Percentiles rank a stretch among this genome's conserved stretches.
Conservation (phyloP, 495 filamentous ascomycete species). For the Neohortaea acidophila region DNA sequence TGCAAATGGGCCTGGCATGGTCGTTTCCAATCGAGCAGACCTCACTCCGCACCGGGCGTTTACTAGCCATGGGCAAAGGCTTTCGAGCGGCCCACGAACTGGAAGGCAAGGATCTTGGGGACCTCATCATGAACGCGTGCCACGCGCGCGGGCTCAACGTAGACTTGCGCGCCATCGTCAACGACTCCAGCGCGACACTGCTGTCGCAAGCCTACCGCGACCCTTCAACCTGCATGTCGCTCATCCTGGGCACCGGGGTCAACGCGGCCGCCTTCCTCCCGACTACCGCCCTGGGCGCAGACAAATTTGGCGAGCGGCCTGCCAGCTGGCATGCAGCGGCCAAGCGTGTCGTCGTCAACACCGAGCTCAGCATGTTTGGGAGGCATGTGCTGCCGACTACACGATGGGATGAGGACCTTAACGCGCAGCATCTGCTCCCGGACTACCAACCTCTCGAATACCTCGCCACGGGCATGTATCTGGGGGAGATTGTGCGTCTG, state of each 20-base stretch:
- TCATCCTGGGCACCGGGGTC: slow-evolving; percentile 32
- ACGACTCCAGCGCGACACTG: slow-evolving; percentile 30
- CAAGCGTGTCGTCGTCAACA: slow-evolving; percentile 30
- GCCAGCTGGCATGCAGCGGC: slow-evolving; percentile 25
- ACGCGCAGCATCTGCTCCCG: slow-evolving; percentile 23
- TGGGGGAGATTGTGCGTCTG: slow-evolving; percentile 42
- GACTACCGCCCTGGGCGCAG: slow-evolving; percentile 19
- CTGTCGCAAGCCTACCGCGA: slow-evolving; percentile 31
- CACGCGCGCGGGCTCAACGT: slow-evolving; percentile 31
- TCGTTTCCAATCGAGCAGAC: slow-evolving; percentile 54
- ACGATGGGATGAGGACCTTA: slow-evolving; percentile 31
- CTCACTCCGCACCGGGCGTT: slow-evolving; percentile 39
- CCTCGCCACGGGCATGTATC: slow-evolving; percentile 37
- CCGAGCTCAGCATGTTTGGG: slow-evolving; percentile 33
- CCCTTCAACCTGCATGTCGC: slow-evolving; percentile 26
- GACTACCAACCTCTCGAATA: slow-evolving; percentile 35
- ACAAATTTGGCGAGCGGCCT: slow-evolving; percentile 26
- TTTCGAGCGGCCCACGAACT: slow-evolving; percentile 44
- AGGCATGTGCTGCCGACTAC: slow-evolving; percentile 27
- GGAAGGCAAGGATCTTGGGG: slow-evolving; percentile 42
- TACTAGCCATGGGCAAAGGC: slow-evolving; percentile 54
- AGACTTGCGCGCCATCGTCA: slow-evolving; percentile 28
- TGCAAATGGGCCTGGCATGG: slow-evolving; percentile 51
- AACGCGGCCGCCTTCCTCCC: slow-evolving; percentile 32
- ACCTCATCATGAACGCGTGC: slow-evolving; percentile 43